These are phyloP conservation scores for Triangularia verruculosa DNA, from an alignment of 2,329 filamentous ascomycete genomes.

Conservation along the genomic window DNA sequence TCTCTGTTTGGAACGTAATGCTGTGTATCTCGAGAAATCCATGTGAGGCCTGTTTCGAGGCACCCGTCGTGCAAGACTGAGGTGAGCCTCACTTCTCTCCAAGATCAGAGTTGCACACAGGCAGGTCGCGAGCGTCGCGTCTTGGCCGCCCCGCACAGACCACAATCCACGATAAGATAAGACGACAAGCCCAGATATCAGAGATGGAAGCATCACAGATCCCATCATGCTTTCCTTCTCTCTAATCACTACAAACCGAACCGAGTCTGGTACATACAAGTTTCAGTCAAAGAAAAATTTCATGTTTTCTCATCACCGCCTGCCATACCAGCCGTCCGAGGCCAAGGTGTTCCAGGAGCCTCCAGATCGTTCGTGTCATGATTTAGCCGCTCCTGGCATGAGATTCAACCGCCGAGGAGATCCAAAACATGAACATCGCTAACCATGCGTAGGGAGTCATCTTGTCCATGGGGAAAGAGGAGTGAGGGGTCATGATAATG, in stretches of 20 bases:
- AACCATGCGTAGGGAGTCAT: background rate
- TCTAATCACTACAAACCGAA: too few species aligned
- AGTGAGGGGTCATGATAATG: background rate
- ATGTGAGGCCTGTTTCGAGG: background rate
- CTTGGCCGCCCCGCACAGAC: background rate
- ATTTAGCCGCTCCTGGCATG: slow-evolving; percentile 4
- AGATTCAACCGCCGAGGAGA: background rate
- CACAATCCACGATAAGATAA: too few species aligned
- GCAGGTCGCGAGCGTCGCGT: background rate
- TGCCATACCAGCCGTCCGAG: background rate
- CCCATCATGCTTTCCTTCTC: too few species aligned
- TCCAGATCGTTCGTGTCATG: background rate
- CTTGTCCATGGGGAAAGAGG: background rate
- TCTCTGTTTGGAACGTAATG: background rate
- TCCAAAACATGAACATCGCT: background rate
- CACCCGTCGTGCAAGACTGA: background rate
- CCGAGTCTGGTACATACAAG: too few species aligned
- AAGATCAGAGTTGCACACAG: background rate
- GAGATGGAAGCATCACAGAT: too few species aligned
- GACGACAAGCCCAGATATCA: too few species aligned
- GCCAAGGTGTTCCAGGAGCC: background rate
- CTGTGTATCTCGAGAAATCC: background rate
- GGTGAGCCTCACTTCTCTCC: background rate
- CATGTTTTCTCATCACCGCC: background rate
- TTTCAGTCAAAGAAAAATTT: too few species aligned